phyloP scores from a whole-genome alignment of 1,284 basidiomycete species.

The Taiwanofungus camphoratus region DNA sequence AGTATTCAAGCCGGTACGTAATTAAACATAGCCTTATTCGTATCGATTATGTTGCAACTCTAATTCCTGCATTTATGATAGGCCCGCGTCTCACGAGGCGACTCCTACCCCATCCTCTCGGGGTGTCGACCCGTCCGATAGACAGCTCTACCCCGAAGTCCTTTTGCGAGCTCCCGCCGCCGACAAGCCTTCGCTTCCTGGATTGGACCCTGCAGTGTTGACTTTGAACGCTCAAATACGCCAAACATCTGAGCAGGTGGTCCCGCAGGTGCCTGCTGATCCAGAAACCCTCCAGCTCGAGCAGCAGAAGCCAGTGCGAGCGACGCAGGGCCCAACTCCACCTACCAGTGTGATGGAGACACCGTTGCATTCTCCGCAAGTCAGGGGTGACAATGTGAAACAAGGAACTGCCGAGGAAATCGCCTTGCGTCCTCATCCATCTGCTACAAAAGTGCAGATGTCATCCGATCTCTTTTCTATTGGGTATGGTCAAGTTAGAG shows the following conservation, averaged over 20 bases:
- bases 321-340: constrained; percentile 4
- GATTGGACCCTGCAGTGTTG: constrained; percentile 2
- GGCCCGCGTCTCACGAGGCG: background rate
- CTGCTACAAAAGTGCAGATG: background rate
- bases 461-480: too few relatives aligned
- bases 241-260: background rate
- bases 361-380: background rate
- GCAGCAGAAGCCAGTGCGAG: background rate
- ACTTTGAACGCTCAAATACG: background rate
- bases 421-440: too few relatives aligned
- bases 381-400: background rate
- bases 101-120: background rate
- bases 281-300: background rate
- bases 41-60: background rate
- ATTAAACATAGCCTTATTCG: too few relatives aligned
- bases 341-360: background rate
- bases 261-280: background rate
- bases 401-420: background rate
- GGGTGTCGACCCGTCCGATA: background rate
- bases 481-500: too few relatives aligned
- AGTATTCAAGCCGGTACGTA: too few relatives aligned
- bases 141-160: constrained; percentile 2
- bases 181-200: background rate
- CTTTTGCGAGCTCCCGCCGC: background rate
- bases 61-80: background rate